Evolutionary conservation across 2,329 filamentous ascomycete species (phyloP).

Genomic region (Apiospora phragmitis): DNA sequence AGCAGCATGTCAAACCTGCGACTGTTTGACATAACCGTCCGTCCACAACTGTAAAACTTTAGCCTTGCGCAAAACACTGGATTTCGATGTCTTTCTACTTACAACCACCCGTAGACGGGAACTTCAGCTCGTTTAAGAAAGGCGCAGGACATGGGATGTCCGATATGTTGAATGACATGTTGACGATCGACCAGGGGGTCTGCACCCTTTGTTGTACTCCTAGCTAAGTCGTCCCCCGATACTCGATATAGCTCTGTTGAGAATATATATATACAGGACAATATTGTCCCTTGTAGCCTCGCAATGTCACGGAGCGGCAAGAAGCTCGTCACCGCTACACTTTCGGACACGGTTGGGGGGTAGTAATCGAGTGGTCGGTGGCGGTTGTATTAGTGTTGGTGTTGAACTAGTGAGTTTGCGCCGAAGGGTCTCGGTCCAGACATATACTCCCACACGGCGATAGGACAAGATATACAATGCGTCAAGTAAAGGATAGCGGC

Average conservation of each 20-base stretch:
- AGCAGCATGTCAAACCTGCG: constrained; percentile 66
- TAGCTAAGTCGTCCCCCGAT: background rate
- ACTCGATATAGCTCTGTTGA: background rate
- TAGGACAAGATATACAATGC: background rate
- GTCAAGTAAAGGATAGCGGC: background rate
- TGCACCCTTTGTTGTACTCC: constrained; percentile 9
- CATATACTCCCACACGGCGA: background rate
- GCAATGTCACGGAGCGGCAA: background rate
- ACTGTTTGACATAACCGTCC: constrained; percentile 51
- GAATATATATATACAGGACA: background rate
- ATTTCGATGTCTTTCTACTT: constrained; percentile 15
- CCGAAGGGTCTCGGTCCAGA: background rate
- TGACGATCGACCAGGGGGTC: constrained; percentile 10
- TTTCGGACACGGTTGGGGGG: background rate
- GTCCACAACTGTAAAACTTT: constrained; percentile 49
- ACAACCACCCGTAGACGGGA: constrained; percentile 38
- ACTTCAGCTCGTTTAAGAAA: constrained; percentile 66
- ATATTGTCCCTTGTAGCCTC: background rate
- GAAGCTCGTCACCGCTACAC: background rate
- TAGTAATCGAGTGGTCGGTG: background rate
- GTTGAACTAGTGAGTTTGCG: background rate
- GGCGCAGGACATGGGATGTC: constrained; percentile 59
- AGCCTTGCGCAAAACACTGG: constrained; percentile 23
- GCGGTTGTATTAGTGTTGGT: background rate
- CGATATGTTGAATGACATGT: constrained; percentile 19